Evolutionary conservation across 148 eudicot species (phyloP).

Genomic region (Bassia scoparia): DNA sequence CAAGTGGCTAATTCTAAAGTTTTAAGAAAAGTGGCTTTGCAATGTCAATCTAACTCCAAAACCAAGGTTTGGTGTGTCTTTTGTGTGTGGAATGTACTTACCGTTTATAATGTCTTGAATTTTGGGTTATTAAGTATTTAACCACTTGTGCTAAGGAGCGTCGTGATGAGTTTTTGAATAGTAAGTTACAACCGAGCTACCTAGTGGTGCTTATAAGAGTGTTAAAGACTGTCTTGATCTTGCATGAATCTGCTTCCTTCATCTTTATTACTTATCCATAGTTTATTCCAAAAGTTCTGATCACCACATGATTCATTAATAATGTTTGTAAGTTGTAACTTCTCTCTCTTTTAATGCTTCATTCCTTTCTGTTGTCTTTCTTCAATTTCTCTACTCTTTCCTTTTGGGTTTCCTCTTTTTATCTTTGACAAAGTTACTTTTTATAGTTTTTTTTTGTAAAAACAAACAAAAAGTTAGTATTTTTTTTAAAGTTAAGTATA

Average conservation of each 20-base stretch:
- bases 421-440: slow-evolving; percentile 36
- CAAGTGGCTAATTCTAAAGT: not conserved
- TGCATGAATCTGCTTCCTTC: slow-evolving; percentile 47
- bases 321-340: not conserved
- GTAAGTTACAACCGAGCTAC: too few relatives aligned
- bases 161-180: too few relatives aligned
- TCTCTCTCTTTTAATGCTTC: slow-evolving; percentile 10
- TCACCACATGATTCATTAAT: slow-evolving; percentile 41
- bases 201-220: too few relatives aligned
- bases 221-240: slow-evolving; percentile 33
- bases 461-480: too few relatives aligned
- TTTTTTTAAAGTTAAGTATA: too few relatives aligned
- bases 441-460: not conserved
- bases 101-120: not conserved
- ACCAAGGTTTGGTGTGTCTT: slow-evolving; percentile 15
- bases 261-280: not conserved
- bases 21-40: not conserved
- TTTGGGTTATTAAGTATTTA: slow-evolving; percentile 19
- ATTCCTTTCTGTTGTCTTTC: slow-evolving; percentile 12
- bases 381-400: slow-evolving; percentile 15
- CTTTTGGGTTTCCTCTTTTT: slow-evolving; percentile 3
- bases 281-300: slow-evolving; percentile 24
- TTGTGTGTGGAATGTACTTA: slow-evolving; percentile 10
- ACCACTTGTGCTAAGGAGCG: too few relatives aligned
- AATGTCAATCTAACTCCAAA: not conserved